Evolutionary conservation across 805 yeast species (phyloP).

Genomic region (Zygosaccharomyces kombuchaensis): DNA sequence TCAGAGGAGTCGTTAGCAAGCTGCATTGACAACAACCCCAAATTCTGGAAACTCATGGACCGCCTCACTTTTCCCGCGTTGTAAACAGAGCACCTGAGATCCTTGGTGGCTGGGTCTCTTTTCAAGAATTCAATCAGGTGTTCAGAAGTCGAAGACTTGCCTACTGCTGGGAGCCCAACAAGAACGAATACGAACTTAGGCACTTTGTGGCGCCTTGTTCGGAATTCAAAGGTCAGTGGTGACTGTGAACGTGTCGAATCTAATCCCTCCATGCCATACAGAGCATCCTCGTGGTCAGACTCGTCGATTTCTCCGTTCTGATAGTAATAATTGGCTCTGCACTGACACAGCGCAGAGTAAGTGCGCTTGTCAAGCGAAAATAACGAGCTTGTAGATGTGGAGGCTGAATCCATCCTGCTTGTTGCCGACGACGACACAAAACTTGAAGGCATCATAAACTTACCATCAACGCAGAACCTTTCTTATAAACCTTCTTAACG

Average conservation of each 20-base stretch:
- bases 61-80: conserved; percentile 74
- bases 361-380: conserved; percentile 23
- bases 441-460: conserved; percentile 3
- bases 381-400: conserved; percentile 26
- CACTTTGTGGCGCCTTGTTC: conserved; percentile 9
- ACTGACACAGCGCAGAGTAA: conserved; percentile 20
- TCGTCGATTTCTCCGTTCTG: conserved; percentile 16
- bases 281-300: conserved; percentile 4
- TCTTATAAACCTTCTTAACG: neutral
- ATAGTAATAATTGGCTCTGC: conserved; percentile 14
- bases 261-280: conserved; percentile 7
- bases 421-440: conserved; percentile 1
- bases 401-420: conserved; percentile 8
- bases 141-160: conserved; percentile 68
- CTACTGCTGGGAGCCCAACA: conserved; percentile 76
- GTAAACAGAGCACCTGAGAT: conserved; percentile 44
- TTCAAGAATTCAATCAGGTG: conserved; percentile 57
- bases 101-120: conserved; percentile 16
- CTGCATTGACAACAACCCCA: conserved; percentile 17
- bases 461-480: neutral
- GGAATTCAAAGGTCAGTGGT: conserved; percentile 13
- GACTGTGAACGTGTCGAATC: conserved; percentile 6
- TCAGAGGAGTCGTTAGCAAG: conserved; percentile 33
- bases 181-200: conserved; percentile 59
- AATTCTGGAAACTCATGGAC: conserved; percentile 39